These are phyloP conservation scores for Odonthalia washingtoniensis DNA, from an alignment of 31 red algal species.

Conservation along the genomic window DNA sequence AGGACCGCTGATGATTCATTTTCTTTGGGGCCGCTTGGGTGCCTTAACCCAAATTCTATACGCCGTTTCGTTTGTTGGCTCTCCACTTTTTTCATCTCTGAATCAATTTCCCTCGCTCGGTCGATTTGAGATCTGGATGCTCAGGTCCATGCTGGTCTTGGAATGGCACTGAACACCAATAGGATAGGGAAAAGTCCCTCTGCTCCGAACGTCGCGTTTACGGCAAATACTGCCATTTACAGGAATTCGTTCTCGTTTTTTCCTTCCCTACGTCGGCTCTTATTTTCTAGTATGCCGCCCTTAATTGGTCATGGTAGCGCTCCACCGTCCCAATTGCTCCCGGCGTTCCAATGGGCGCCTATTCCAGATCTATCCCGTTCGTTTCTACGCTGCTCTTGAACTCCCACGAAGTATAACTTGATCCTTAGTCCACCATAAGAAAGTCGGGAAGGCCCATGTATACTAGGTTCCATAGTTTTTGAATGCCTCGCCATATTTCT, in stretches of 20 bases:
- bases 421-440: slow-evolving; percentile 21
- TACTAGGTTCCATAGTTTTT: background rate
- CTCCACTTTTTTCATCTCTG: background rate
- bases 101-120: background rate
- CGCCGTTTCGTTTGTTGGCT: too few relatives aligned
- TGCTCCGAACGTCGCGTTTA: too few relatives aligned
- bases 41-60: too few relatives aligned
- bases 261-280: background rate
- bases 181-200: slow-evolving; percentile 19
- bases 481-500: background rate
- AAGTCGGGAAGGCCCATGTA: slow-evolving; percentile 39
- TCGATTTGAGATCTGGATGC: slow-evolving; percentile 12
- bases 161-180: slow-evolving; percentile 8
- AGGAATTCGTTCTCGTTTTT: background rate
- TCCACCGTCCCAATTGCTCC: slow-evolving; percentile 25
- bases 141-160: background rate
- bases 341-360: slow-evolving; percentile 16
- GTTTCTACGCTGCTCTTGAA: background rate
- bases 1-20: too few relatives aligned
- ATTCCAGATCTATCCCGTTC: background rate
- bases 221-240: slow-evolving; percentile 18
- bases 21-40: too few relatives aligned
- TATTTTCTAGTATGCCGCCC: background rate
- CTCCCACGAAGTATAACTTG: slow-evolving; percentile 4
- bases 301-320: slow-evolving; percentile 4